Conservation (phyloP, 805 yeast species). For the Myxozyma sirexii region DNA sequence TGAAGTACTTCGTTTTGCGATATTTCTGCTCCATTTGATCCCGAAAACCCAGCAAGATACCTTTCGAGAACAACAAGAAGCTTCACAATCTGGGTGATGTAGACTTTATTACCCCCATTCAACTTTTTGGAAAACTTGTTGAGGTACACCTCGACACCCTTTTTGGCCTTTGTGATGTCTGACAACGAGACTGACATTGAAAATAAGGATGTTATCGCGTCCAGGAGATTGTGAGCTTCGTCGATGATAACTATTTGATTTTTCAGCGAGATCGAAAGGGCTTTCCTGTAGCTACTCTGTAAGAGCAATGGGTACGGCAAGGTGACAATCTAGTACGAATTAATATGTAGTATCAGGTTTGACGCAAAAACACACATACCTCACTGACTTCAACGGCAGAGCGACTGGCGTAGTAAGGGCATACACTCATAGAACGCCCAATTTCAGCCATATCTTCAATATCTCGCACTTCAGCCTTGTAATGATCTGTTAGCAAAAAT, state of each 20-base stretch:
- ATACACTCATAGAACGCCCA: conserved; percentile 60
- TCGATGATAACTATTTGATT: conserved; percentile 77
- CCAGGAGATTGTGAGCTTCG: conserved; percentile 89
- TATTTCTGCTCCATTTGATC: conserved; percentile 56
- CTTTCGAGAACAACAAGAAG: conserved; percentile 54
- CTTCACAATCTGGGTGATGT: conserved; percentile 63
- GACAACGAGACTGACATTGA: conserved; percentile 58
- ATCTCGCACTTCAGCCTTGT: conserved; percentile 58
- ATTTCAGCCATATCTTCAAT: conserved; percentile 73
- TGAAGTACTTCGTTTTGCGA: conserved; percentile 56
- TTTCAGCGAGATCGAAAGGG: conserved; percentile 60
- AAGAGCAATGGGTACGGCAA: conserved; percentile 82
- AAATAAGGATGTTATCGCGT: conserved; percentile 69
- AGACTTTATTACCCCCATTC: conserved; percentile 70
- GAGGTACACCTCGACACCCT: conserved; percentile 58
- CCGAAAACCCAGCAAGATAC: conserved; percentile 25
- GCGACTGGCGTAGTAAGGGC: conserved; percentile 83
- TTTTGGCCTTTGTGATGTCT: conserved; percentile 52
- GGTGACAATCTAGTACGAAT: conserved; percentile 52
- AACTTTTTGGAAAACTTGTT: conserved; percentile 63
- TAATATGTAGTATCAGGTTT: neutral
- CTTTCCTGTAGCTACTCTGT: conserved; percentile 60
- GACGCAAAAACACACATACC: conserved; percentile 33
- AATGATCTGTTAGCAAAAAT: neutral
- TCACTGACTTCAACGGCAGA: conserved; percentile 62